Evolutionary conservation across 176 grass and related monocot genomes (phyloP), one percentile per base, ranked within the genome.

Genomic region (Zoysia pacifica): DNA sequence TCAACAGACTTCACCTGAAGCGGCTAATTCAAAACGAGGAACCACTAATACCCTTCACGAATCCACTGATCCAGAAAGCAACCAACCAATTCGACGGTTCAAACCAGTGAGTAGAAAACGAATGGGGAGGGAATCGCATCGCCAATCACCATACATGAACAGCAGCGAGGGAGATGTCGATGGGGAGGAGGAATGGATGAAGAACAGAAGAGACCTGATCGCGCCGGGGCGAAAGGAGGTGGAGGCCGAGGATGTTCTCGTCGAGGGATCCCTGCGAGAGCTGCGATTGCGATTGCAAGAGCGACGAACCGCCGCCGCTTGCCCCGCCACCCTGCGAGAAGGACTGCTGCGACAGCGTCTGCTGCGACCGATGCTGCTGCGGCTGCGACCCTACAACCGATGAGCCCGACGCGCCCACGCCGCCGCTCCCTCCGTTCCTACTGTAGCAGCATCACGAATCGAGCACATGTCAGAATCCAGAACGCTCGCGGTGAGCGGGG

Each of bases 261-360:
- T 95, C 90, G 41, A 89, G 60, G 48, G 93, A 86, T 6, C 62
- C 85, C 79, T 95, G 90, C 43, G 96, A 95, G 35, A 95, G 69
- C 90, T 95, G 92, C 62, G 96, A 91, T 44, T 92, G 92, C 41
- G 96, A 94, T 16, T 93, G 86, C 60, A 91, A 67, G 71, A 91
- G 82, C 49, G 90, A 89, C 19, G 78, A 36, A 59, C 54, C 78
- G 72, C 74, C 86, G 20, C 87, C 75, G 83, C 80, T 71, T 79
- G 59, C 49, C 61, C 9, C 61, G 12, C 51, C 62, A 48, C 55
- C 77, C 58, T 94, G 91, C 11, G 95, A 93, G 62, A 94, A 88
- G 9, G 77, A 81, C 82, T 81, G 71, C 82, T 84, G 86, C 28
- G 86, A 84, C 69, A 74, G 18, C 0, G 70, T 14, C 65, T 91